Conservation (phyloP, 441 rosid genomes). For the Pelargonium cotyledonis region DNA sequence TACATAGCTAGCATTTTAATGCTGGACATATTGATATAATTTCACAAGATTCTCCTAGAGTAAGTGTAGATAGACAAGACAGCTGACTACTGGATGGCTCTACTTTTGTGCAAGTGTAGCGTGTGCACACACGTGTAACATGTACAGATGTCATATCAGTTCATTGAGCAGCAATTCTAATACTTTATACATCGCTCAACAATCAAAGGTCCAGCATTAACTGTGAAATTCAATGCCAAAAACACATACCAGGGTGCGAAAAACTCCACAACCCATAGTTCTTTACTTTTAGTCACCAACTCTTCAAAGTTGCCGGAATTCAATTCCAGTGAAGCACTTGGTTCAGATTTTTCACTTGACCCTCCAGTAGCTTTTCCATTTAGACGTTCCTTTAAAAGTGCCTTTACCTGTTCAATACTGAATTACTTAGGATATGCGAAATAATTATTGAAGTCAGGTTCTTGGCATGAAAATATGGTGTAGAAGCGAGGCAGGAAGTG, state of each 20-base stretch:
- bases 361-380: conserved; percentile 72
- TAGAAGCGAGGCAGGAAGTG: neutral
- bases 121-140: neutral
- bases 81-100: no score
- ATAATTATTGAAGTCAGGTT: conserved; percentile 1
- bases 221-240: neutral
- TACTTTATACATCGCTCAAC: neutral
- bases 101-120: no score
- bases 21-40: neutral
- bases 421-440: neutral
- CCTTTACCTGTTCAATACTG: conserved; percentile 50
- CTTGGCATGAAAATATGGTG: conserved; percentile 4
- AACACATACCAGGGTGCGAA: conserved; percentile 90
- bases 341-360: conserved; percentile 73
- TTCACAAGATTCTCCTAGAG: neutral
- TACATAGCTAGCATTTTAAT: no score
- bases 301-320: conserved; percentile 84
- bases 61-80: neutral
- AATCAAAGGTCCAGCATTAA: conserved; percentile 4
- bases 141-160: neutral
- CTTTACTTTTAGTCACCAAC: conserved; percentile 86
- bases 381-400: conserved; percentile 79
- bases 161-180: neutral
- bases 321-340: conserved; percentile 69
- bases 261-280: conserved; percentile 94